Evolutionary conservation across 768 basidiomycete species (phyloP).

Genomic region (Strobilomyces dryophilus): DNA sequence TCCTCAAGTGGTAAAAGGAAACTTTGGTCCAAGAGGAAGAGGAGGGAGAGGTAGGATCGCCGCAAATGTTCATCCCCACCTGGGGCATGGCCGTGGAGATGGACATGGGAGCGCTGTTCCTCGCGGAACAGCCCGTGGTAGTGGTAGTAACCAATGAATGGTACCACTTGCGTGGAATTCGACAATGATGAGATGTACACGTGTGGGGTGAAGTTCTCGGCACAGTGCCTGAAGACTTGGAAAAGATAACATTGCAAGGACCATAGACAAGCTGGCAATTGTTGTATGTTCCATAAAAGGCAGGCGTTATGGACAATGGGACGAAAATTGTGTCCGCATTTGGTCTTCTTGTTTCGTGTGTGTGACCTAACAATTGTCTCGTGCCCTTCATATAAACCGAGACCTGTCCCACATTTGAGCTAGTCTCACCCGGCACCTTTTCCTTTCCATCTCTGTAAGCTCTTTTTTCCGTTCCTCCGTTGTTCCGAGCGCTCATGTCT

Average conservation of each 20-base stretch:
- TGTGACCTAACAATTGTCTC: constrained; percentile 19
- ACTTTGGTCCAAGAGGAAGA: constrained; percentile 30
- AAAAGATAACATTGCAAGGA: too few relatives aligned
- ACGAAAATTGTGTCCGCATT: background rate
- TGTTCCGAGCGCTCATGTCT: constrained; percentile 1
- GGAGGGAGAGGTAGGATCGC: constrained; percentile 30
- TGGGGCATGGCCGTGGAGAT: constrained; percentile 10
- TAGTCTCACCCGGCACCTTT: background rate
- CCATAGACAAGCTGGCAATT: too few relatives aligned
- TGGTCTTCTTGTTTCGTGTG: constrained; percentile 1
- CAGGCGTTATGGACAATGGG: constrained; percentile 19
- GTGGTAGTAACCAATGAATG: background rate
- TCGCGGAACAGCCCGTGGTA: constrained; percentile 15
- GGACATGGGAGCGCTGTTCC: constrained; percentile 8
- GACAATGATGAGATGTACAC: background rate
- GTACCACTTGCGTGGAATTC: background rate
- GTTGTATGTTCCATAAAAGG: constrained; percentile 21
- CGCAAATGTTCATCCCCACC: constrained; percentile 13
- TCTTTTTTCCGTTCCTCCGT: constrained; percentile 2
- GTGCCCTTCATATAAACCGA: constrained; percentile 13
- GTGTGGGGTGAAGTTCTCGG: too few relatives aligned
- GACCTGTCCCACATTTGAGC: constrained; percentile 1
- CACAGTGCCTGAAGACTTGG: too few relatives aligned
- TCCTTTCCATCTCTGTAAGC: constrained; percentile 1
- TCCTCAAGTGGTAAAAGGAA: constrained; percentile 26